Evolutionary conservation across 2,329 filamentous ascomycete species (phyloP).

Genomic region (Coleophoma crateriformis): DNA sequence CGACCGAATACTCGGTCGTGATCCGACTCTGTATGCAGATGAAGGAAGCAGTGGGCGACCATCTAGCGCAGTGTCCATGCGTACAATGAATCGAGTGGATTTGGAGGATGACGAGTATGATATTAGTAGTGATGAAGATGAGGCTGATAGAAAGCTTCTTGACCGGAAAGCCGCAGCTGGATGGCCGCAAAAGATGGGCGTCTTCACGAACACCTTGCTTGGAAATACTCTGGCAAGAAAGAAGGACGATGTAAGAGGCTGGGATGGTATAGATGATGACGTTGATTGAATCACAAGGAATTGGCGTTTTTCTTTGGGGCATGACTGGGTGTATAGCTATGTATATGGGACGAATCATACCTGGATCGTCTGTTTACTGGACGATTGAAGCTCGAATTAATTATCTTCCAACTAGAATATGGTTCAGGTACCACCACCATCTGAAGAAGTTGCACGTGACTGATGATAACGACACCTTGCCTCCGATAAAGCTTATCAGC

Average conservation of each 20-base stretch:
- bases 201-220: constrained; percentile 24
- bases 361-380: too few species aligned
- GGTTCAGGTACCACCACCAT: too few species aligned
- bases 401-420: too few species aligned
- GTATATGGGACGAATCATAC: background rate
- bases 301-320: background rate
- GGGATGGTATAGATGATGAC: constrained; percentile 21
- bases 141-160: constrained; percentile 13
- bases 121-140: constrained; percentile 23
- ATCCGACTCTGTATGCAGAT: constrained; percentile 22
- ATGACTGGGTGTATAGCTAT: background rate
- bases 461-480: too few species aligned
- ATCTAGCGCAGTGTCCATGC: constrained; percentile 20
- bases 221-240: constrained; percentile 24
- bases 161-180: constrained; percentile 17
- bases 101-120: constrained; percentile 21
- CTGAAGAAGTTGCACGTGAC: too few species aligned
- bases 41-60: constrained; percentile 4
- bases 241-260: constrained; percentile 20
- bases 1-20: constrained; percentile 27
- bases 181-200: constrained; percentile 23
- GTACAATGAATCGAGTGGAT: constrained; percentile 14
- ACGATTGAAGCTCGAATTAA: too few species aligned
- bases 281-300: constrained; percentile 15
- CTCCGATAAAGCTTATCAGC: too few species aligned